Evolutionary conservation across 192 early-diverging fungal species (phyloP), one percentile per base, ranked within the genome.

Genomic region (Umbelopsis ramanniana): DNA sequence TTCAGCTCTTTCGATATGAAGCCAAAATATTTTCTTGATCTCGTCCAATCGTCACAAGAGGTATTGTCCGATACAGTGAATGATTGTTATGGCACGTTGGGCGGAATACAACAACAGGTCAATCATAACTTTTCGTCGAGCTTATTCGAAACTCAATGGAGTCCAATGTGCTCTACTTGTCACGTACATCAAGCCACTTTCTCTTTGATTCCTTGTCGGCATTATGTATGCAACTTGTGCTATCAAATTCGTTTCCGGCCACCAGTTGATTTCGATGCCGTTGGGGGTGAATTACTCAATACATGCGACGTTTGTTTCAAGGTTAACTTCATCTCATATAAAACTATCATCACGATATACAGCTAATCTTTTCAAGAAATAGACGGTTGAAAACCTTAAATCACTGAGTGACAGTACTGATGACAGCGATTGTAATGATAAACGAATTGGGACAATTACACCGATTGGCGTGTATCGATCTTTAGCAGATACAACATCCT

Each of bases 241-340:
- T 63, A 63, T 37, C 57, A 63, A 26, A 63, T 63, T 37, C 26
- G 33, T 8, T 63, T 63, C 35, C 57, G 57, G 7, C 14, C 57
- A 15, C 29, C 11, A n/a, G 26, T 2, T 37, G 26, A 37, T n/a
- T 12, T 29, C 19, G 33, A 35, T 37, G 8, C 35, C 4, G 12
- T 37, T 37, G 10, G 57, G 15, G 26, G 10, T 6, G 26, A 50
- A 15, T 19, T 19, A 63, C 7, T 11, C 12, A 0, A 43, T 37
- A 12, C 17, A 17, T 63, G 57, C 33, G 33, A 38, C 26, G 26
- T 63, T 37, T 63, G 57, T 35, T 63, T 63, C 57, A 29, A 63
- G 14, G 57, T 63, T 14, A 63, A 7, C 6, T 60, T 29, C 21
- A 8, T 17, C 40, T 4, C 40, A 43, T 2, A 11, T 43, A 12